These are phyloP conservation scores for Pythium myriotylum DNA, from an alignment of 352 stramenopile genomes.

Conservation along the genomic window DNA sequence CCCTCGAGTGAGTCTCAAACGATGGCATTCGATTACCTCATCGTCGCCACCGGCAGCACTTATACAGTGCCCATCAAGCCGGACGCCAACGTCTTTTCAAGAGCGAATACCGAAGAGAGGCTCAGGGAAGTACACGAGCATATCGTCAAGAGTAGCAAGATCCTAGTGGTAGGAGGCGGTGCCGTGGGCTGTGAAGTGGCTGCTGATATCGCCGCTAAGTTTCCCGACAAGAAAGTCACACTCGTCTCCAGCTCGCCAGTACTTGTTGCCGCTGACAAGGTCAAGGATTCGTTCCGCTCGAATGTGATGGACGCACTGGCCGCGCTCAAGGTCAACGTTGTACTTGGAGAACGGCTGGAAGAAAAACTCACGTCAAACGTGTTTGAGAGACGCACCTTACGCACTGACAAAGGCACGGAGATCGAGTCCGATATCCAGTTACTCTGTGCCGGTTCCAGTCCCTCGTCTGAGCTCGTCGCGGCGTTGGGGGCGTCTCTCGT, in stretches of 20 bases:
- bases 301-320: conserved; percentile 37
- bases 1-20: too few species aligned
- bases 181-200: conserved; percentile 63
- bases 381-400: conserved; percentile 47
- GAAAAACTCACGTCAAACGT: conserved; percentile 38
- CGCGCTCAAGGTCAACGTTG: conserved; percentile 51
- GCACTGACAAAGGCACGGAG: conserved; percentile 52
- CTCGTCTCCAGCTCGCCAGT: conserved; percentile 43
- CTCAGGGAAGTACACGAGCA: conserved; percentile 31
- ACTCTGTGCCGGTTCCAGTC: conserved; percentile 42
- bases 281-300: conserved; percentile 52
- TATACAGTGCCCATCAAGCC: conserved; percentile 67
- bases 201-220: conserved; percentile 57
- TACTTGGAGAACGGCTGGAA: conserved; percentile 52
- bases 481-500: conserved; percentile 38
- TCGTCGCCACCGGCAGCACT: conserved; percentile 61
- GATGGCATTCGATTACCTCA: conserved; percentile 57
- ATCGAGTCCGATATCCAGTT: conserved; percentile 66
- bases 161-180: conserved; percentile 58
- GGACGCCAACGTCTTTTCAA: conserved; percentile 18
- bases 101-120: conserved; percentile 32
- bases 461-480: conserved; percentile 33
- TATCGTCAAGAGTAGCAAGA: conserved; percentile 42
- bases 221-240: conserved; percentile 58
- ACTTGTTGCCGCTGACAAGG: conserved; percentile 41